A percentile compares a stretch with the other conserved stretches of the same genome.
Conservation (phyloP, 129 eudicot species). For the Tagetes patula region DNA sequence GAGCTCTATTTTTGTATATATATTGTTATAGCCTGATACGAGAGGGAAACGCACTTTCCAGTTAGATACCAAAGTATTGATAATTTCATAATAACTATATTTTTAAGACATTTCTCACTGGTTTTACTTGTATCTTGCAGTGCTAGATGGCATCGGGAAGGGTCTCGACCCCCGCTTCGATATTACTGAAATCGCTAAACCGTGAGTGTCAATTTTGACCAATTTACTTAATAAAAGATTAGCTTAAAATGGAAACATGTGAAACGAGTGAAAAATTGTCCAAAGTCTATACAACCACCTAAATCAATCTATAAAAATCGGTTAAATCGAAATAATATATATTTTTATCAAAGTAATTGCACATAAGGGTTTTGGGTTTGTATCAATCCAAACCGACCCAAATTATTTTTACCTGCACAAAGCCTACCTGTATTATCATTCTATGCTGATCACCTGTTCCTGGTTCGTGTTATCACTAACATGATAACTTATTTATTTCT, state of each 20-base stretch:
- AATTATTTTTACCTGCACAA: neutral
- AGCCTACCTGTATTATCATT: neutral
- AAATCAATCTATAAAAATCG: neutral
- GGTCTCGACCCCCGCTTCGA: slow-evolving; percentile 99
- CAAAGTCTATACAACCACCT: neutral
- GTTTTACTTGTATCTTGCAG: slow-evolving; percentile 41
- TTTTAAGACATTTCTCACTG: slow-evolving; percentile 7
- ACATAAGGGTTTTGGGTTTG: slow-evolving; percentile 4
- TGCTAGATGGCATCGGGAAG: slow-evolving; percentile 97
- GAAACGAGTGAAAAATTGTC: neutral
- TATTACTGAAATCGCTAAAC: slow-evolving; percentile 97
- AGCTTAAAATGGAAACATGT: slow-evolving; percentile 9
- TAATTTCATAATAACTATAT: neutral
- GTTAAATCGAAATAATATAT: neutral
- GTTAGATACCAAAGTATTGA: slow-evolving; percentile 1
- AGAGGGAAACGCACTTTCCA: slow-evolving; percentile 1
- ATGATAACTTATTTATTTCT: slow-evolving; percentile 22
- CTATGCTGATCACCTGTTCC: neutral
- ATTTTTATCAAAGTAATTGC: neutral
- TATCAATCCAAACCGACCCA: neutral
- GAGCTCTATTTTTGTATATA: neutral
- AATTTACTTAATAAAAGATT: neutral
- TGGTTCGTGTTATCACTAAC: slow-evolving; percentile 18
- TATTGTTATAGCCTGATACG: neutral
- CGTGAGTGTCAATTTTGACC: slow-evolving; percentile 55